Evolutionary conservation across 805 yeast genomes (phyloP).

Genomic region (Starmera quercuum): DNA sequence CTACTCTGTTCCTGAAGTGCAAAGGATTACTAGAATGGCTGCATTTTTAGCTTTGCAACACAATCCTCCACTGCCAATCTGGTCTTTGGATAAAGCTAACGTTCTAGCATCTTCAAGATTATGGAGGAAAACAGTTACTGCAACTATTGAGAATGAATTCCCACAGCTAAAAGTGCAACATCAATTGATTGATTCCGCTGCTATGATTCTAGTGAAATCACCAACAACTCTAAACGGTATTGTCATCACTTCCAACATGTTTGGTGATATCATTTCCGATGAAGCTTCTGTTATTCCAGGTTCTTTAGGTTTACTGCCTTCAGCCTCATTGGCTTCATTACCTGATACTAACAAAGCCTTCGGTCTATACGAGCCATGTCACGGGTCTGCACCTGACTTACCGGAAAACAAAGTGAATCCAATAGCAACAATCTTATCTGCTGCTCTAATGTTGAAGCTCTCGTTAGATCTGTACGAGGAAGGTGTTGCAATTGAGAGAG

Average conservation of each 20-base stretch:
- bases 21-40: slow-evolving; percentile 97
- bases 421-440: slow-evolving; percentile 88
- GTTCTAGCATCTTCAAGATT: slow-evolving; percentile 93
- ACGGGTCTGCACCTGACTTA: slow-evolving; percentile 97
- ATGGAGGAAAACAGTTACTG: slow-evolving; percentile 92
- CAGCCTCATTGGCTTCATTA: slow-evolving; percentile 91
- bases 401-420: slow-evolving; percentile 87
- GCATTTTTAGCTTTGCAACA: slow-evolving; percentile 92
- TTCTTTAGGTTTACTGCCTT: slow-evolving; percentile 89
- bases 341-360: slow-evolving; percentile 93
- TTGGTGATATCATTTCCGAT: slow-evolving; percentile 96
- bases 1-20: slow-evolving; percentile 86
- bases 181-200: slow-evolving; percentile 97
- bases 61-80: slow-evolving; percentile 88
- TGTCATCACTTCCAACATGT: slow-evolving; percentile 90
- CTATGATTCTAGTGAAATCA: slow-evolving; percentile 90
- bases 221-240: slow-evolving; percentile 92
- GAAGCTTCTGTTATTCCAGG: slow-evolving; percentile 99
- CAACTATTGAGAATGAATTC: slow-evolving; percentile 79
- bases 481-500: slow-evolving; percentile 83
- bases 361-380: slow-evolving; percentile 97
- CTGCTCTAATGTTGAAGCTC: slow-evolving; percentile 94
- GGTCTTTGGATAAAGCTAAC: slow-evolving; percentile 97
- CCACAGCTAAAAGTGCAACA: slow-evolving; percentile 84
- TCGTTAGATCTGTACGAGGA: slow-evolving; percentile 78